These are phyloP conservation scores for Aureobasidium sp. DNA, from an alignment of 2,329 filamentous ascomycete genomes.

Conservation along the genomic window DNA sequence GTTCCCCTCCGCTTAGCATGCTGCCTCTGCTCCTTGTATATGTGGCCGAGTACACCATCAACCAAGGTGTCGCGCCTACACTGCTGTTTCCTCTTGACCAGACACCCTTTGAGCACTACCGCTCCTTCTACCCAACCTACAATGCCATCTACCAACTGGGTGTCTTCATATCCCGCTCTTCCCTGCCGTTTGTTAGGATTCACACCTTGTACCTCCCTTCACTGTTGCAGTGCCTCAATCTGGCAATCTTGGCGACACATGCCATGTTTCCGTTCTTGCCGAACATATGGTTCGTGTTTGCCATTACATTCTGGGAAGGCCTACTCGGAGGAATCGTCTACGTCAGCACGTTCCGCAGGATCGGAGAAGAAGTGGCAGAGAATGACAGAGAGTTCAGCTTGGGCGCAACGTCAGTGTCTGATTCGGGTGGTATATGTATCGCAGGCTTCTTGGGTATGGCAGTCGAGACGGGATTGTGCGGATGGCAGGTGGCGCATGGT, in stretches of 20 bases:
- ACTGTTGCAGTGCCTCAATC: conserved; percentile 70
- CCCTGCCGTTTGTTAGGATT: conserved; percentile 76
- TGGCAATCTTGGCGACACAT: conserved; percentile 64
- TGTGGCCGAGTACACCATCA: conserved; percentile 93
- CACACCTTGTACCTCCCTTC: conserved; percentile 74
- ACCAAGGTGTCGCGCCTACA: conserved; percentile 86
- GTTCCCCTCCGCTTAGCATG: conserved; percentile 48
- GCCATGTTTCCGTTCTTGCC: conserved; percentile 75
- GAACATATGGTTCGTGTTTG: conserved; percentile 75
- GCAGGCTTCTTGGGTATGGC: conserved; percentile 77
- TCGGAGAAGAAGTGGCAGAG: conserved; percentile 69
- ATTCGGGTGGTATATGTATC: conserved; percentile 82
- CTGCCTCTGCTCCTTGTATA: conserved; percentile 86
- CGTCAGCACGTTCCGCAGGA: conserved; percentile 91
- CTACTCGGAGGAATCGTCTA: conserved; percentile 86
- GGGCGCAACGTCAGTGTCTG: conserved; percentile 81
- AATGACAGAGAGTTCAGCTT: conserved; percentile 86
- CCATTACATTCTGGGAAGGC: conserved; percentile 88
- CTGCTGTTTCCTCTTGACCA: conserved; percentile 71
- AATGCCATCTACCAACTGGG: conserved; percentile 90
- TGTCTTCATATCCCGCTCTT: conserved; percentile 89
- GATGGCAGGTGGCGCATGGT: conserved; percentile 74
- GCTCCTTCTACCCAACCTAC: conserved; percentile 91
- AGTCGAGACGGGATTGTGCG: conserved; percentile 73
- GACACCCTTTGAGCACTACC: conserved; percentile 71